A percentile compares a stretch with the other conserved stretches of the same genome.
These are phyloP conservation scores for Aspergillus hiratsukae DNA, from an alignment of 2,329 filamentous ascomycete genomes.

Conservation along the genomic window DNA sequence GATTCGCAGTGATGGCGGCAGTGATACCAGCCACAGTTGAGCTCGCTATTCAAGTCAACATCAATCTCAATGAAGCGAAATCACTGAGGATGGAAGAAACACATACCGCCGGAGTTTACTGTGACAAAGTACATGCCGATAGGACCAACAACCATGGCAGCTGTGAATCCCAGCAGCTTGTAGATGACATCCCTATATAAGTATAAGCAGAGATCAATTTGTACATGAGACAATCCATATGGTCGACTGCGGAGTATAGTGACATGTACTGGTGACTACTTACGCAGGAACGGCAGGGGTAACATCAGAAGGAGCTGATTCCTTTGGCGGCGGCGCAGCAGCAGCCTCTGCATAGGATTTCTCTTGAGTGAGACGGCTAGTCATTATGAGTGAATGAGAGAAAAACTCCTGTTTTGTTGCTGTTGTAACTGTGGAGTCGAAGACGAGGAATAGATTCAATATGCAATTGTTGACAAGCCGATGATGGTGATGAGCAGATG, in stretches of 20 bases:
- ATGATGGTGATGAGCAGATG: not conserved
- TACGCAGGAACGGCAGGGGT: slow-evolving; percentile 80
- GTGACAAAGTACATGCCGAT: slow-evolving; percentile 86
- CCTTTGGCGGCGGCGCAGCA: slow-evolving; percentile 30
- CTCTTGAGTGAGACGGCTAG: not conserved
- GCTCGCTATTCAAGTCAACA: slow-evolving; percentile 59
- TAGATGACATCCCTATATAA: slow-evolving; percentile 68
- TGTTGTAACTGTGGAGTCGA: not conserved
- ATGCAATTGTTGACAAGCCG: not conserved
- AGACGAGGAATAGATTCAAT: not conserved
- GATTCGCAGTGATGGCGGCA: slow-evolving; percentile 85
- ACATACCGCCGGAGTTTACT: slow-evolving; percentile 72
- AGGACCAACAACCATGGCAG: slow-evolving; percentile 83
- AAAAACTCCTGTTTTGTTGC: not conserved
- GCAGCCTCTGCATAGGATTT: slow-evolving; percentile 27
- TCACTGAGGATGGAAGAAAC: slow-evolving; percentile 1
- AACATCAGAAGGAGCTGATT: slow-evolving; percentile 63
- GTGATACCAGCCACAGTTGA: slow-evolving; percentile 79
- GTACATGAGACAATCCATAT: not conserved
- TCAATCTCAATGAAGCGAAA: not conserved
- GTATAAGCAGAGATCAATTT: not conserved
- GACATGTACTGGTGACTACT: slow-evolving; percentile 30
- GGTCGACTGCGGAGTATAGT: not conserved
- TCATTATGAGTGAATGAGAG: not conserved
- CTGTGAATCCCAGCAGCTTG: slow-evolving; percentile 84